Evolutionary conservation across 2,329 filamentous ascomycete species (phyloP).

Genomic region (Pseudopithomyces chartarum): DNA sequence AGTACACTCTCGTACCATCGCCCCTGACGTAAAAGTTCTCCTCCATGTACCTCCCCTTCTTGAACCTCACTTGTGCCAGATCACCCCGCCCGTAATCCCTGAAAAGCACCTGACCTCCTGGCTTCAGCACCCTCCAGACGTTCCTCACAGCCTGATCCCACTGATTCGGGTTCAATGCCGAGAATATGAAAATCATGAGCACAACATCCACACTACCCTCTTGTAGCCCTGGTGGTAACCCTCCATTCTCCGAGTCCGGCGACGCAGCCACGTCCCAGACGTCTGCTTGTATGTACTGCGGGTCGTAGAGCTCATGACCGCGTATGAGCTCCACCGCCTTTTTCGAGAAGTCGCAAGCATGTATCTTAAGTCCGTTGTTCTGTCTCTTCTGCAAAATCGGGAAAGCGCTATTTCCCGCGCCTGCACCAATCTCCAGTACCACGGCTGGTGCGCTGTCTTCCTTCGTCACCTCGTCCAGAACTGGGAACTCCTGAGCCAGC

Average conservation of each 20-base stretch:
- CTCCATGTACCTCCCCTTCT: slow-evolving; percentile 89
- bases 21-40: slow-evolving; percentile 98
- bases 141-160: slow-evolving; percentile 85
- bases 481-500: slow-evolving; percentile 93
- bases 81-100: slow-evolving; percentile 96
- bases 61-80: slow-evolving; percentile 94
- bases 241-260: slow-evolving; percentile 52
- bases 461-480: slow-evolving; percentile 76
- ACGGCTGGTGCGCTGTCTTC: slow-evolving; percentile 71
- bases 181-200: slow-evolving; percentile 97
- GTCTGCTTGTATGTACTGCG: slow-evolving; percentile 77
- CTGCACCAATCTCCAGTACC: slow-evolving; percentile 89
- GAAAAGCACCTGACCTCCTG: slow-evolving; percentile 91
- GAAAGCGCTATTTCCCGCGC: slow-evolving; percentile 95
- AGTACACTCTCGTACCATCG: slow-evolving; percentile 95
- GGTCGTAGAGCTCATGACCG: slow-evolving; percentile 74
- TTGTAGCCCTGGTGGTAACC: slow-evolving; percentile 74
- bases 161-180: slow-evolving; percentile 81
- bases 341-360: slow-evolving; percentile 96
- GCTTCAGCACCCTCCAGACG: slow-evolving; percentile 81
- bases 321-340: slow-evolving; percentile 94
- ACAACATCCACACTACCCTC: slow-evolving; percentile 88
- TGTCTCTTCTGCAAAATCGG: slow-evolving; percentile 83
- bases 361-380: slow-evolving; percentile 80
- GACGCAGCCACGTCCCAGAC: slow-evolving; percentile 83